Base-by-base conservation (phyloP, 306 rosid species). In the Prunus mume region DNA sequence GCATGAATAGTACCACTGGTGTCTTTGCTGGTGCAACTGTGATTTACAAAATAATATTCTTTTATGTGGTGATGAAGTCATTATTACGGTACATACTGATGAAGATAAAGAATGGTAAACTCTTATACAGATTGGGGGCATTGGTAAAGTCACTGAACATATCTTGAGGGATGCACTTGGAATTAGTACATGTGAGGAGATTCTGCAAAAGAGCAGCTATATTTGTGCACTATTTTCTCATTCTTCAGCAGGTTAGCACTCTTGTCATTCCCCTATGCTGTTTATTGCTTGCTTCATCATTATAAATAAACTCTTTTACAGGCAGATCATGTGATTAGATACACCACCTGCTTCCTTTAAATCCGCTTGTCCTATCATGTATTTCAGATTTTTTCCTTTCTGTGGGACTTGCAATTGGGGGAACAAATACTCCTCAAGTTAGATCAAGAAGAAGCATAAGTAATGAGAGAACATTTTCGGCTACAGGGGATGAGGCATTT, bases 141-240 rank as follows among this genome's bases (percentile, higher is more conserved):
- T 95, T 13, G 96, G 98, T 78, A 95, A 92, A 85, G 98, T 95
- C 80, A 92, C 96, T 58, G 98, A 95, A 80, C 87, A 84, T 73
- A 85, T 95, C 52, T 88, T 95, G 79, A 90, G 88, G 79, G 97
- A 74, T 58, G 96, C 83, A 81, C 80, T 95, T 63, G 96, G 92
- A 79, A 90, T 95, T 65, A 86, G 15, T 80, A 92, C 98, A 55
- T 95, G 96, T 74, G 91, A 87, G 85, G 96, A 92, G 83, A 89
- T 95, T 85, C 82, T 90, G 73, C 87, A 88, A 84, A 95, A 95
- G 78, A 81, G 87, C 82, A 80, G 87, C 81, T 84, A 80, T 56
- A 86, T 95, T 51, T 87, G 85, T 88, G 98, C 95, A 7, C 84
- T 94, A 69, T 92, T 94, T 85, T 90, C 98, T 78, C 86, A 32